Conservation (phyloP, 2,329 filamentous ascomycete species). For the Diaporthe amygdali region DNA sequence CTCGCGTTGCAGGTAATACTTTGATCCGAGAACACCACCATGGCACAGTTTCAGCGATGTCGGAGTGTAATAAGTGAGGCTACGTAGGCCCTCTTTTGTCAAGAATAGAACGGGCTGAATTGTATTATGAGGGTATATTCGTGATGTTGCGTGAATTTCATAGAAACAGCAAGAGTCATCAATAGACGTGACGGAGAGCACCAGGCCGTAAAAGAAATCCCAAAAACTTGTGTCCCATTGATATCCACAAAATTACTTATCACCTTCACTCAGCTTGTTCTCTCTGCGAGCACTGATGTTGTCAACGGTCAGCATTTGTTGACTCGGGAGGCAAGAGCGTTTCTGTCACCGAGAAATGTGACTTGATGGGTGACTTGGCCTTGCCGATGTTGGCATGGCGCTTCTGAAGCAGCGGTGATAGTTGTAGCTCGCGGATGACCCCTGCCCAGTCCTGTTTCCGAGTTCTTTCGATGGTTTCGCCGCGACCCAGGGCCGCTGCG, state of each 20-base stretch:
- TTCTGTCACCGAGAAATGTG: background rate
- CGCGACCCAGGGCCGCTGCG: slow-evolving; percentile 51
- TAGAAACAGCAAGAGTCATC: background rate
- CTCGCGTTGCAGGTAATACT: too few relatives aligned
- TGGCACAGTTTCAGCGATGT: too few relatives aligned
- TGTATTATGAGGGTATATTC: too few relatives aligned
- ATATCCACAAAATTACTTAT: background rate
- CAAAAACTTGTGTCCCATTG: background rate
- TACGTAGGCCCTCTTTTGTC: too few relatives aligned
- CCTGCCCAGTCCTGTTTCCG: slow-evolving; percentile 66
- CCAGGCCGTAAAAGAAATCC: background rate
- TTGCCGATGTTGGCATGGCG: slow-evolving; percentile 68
- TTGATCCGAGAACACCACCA: too few relatives aligned
- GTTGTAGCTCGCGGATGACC: slow-evolving; percentile 67
- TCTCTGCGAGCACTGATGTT: background rate
- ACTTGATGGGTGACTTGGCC: slow-evolving; percentile 48
- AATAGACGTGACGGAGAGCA: background rate
- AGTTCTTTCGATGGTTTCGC: slow-evolving; percentile 52
- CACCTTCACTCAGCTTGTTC: background rate
- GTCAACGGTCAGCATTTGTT: background rate
- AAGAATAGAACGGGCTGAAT: too few relatives aligned
- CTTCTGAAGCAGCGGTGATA: slow-evolving; percentile 64
- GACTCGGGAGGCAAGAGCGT: background rate
- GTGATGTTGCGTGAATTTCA: too few relatives aligned
- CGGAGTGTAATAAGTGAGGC: too few relatives aligned